Conservation (phyloP, 345 rosid genomes). For the Viola odorata region DNA sequence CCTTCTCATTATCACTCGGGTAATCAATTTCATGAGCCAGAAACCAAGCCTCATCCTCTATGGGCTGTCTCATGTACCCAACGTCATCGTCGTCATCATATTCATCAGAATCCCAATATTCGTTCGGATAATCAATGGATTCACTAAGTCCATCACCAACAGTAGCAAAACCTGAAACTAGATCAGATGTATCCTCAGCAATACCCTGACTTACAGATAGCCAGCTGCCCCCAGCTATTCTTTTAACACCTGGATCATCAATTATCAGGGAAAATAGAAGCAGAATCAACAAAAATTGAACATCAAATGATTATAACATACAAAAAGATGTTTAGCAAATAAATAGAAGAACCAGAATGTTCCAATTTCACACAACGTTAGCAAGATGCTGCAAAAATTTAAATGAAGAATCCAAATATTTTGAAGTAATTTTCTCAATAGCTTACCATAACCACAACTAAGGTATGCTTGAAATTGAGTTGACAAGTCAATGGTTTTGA, state of each 20-base stretch:
- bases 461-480: too few relatives aligned
- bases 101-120: conserved; percentile 99
- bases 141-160: conserved; percentile 94
- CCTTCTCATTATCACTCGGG: conserved; percentile 97
- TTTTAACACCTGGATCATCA: conserved; percentile 63
- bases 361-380: too few relatives aligned
- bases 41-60: conserved; percentile 99
- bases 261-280: conserved; percentile 8
- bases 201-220: conserved; percentile 97
- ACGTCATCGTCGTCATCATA: conserved; percentile 97
- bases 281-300: neutral
- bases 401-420: too few relatives aligned
- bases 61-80: conserved; percentile 96
- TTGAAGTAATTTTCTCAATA: too few relatives aligned
- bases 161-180: conserved; percentile 97
- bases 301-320: neutral
- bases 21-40: conserved; percentile 97
- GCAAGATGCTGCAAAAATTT: too few relatives aligned
- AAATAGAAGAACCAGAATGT: neutral
- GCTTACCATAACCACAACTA: too few relatives aligned
- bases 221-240: conserved; percentile 88
- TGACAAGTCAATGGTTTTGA: too few relatives aligned
- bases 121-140: conserved; percentile 82
- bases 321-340: neutral
- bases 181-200: conserved; percentile 91